These are phyloP conservation scores for Beauveria australis DNA, from an alignment of 2,329 filamentous ascomycete species.

Conservation along the genomic window DNA sequence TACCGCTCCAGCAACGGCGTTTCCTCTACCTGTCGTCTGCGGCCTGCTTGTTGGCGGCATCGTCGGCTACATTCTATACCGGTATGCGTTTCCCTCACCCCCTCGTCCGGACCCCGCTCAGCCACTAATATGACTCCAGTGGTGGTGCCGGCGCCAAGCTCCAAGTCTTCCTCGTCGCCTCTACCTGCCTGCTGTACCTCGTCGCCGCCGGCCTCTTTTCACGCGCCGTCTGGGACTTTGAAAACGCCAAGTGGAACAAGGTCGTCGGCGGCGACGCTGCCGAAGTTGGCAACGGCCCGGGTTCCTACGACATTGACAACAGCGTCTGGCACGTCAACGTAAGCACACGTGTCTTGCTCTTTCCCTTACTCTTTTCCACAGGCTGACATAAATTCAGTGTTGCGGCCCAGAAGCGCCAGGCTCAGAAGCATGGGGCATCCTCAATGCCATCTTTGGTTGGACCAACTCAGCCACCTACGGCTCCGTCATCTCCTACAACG, in stretches of 20 bases:
- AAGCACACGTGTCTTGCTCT: constrained; percentile 24
- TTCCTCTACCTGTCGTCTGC: constrained; percentile 68
- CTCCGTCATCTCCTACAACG: constrained; percentile 77
- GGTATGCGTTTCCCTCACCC: constrained; percentile 42
- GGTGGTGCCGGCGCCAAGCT: constrained; percentile 34
- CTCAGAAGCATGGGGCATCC: constrained; percentile 75
- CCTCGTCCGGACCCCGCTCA: no score
- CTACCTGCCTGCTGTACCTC: constrained; percentile 76
- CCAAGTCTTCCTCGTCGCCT: constrained; percentile 72
- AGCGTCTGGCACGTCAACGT: constrained; percentile 79
- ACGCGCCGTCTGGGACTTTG: constrained; percentile 65
- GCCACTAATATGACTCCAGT: constrained; percentile 18
- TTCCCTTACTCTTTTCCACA: constrained; percentile 4
- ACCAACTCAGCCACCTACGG: constrained; percentile 82
- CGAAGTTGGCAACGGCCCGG: constrained; percentile 50
- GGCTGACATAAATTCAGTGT: constrained; percentile 43
- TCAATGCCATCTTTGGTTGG: constrained; percentile 83
- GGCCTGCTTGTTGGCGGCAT: constrained; percentile 59
- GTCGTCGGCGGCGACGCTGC: constrained; percentile 49
- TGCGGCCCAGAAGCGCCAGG: constrained; percentile 67
- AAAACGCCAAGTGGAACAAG: constrained; percentile 61
- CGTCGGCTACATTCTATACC: constrained; percentile 71
- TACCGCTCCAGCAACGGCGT: constrained; percentile 62
- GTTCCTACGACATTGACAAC: constrained; percentile 70
- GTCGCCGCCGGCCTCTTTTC: constrained; percentile 79